Evolutionary conservation across 2,329 filamentous ascomycete species (phyloP).

Genomic region (Colletotrichum sansevieriae): DNA sequence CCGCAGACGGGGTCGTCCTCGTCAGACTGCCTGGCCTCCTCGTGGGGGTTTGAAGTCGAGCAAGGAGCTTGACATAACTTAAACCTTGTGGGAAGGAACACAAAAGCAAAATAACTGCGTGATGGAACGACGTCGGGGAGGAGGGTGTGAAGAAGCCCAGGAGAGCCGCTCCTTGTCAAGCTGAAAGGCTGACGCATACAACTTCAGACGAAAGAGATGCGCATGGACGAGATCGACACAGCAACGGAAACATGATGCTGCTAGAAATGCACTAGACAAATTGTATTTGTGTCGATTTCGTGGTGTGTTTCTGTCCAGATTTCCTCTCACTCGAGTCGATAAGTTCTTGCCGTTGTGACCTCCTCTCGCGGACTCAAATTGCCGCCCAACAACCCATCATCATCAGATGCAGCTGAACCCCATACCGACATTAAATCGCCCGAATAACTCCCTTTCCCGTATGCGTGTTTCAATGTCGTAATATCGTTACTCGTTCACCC

Average conservation of each 20-base stretch:
- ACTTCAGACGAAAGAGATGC: not conserved
- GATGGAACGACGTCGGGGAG: not conserved
- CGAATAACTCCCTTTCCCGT: no score
- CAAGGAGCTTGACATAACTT: slow-evolving; percentile 25
- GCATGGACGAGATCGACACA: slow-evolving; percentile 1
- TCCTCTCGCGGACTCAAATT: no score
- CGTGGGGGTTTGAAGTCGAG: not conserved
- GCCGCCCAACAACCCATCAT: no score
- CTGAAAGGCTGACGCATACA: slow-evolving; percentile 24
- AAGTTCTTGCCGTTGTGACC: no score
- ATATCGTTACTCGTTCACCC: no score
- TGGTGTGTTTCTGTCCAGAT: no score
- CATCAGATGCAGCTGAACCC: no score
- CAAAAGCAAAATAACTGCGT: no score
- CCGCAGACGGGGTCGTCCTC: slow-evolving; percentile 8
- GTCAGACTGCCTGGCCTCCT: not conserved
- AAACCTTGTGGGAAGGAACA: slow-evolving; percentile 9
- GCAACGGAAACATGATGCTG: not conserved
- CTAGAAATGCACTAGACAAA: not conserved
- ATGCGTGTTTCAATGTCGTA: no score
- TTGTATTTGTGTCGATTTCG: not conserved
- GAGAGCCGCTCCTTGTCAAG: slow-evolving; percentile 24
- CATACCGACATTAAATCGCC: no score
- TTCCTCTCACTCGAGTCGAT: no score
- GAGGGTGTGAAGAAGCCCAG: not conserved